phyloP scores from a whole-genome alignment of 2,329 filamentous ascomycete genomes.

The Fusarium devonianum region DNA sequence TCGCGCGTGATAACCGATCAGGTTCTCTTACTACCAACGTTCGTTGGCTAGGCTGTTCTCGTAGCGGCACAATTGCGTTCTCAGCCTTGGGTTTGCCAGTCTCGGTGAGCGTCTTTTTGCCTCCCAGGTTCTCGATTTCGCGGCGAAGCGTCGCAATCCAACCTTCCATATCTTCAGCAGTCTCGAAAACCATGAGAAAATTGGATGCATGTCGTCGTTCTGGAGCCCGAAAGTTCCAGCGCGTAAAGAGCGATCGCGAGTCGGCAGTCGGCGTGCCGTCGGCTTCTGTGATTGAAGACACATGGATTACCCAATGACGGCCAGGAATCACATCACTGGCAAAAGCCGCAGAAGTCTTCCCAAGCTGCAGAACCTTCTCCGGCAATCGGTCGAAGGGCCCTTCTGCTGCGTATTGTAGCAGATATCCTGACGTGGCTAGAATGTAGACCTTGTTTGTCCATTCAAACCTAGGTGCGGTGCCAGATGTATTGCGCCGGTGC shows the following conservation, averaged over 20 bases:
- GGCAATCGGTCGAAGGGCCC: constrained; percentile 75
- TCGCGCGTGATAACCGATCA: constrained; percentile 52
- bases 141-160: constrained; percentile 75
- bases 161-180: constrained; percentile 75
- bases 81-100: constrained; percentile 61
- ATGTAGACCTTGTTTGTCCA: constrained; percentile 78
- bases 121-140: constrained; percentile 74
- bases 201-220: constrained; percentile 67
- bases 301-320: constrained; percentile 80
- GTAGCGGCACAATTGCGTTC: constrained; percentile 45
- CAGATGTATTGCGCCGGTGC: constrained; percentile 54
- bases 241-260: constrained; percentile 69
- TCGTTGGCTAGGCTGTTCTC: constrained; percentile 54
- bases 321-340: constrained; percentile 82
- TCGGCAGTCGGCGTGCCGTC: constrained; percentile 60
- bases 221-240: constrained; percentile 63
- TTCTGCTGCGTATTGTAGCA: constrained; percentile 77
- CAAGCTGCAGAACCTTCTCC: constrained; percentile 75
- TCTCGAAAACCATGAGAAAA: constrained; percentile 76
- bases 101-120: constrained; percentile 68
- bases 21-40: constrained; percentile 58
- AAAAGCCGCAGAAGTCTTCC: constrained; percentile 79
- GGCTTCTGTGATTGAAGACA: constrained; percentile 70
- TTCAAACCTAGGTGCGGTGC: constrained; percentile 59
- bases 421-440: constrained; percentile 72